phyloP scores from a whole-genome alignment of 129 eudicot genomes.

The Dittrichia graveolens region DNA sequence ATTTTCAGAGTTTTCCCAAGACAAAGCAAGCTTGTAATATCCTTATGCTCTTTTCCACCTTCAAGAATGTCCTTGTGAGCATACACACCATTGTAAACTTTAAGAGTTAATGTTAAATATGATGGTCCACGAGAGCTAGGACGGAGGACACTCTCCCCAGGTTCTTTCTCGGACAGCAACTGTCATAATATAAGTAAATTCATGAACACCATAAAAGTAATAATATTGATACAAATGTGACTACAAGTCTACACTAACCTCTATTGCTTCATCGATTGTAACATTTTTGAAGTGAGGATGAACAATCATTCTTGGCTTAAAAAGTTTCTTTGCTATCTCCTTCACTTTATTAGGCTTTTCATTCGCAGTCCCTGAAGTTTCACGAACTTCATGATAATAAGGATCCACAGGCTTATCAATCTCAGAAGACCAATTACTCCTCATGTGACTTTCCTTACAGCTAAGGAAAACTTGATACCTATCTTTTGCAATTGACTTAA shows the following conservation, averaged over 20 bases:
- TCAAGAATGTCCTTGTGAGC: slow-evolving; percentile 91
- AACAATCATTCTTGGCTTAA: slow-evolving; percentile 85
- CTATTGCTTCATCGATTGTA: slow-evolving; percentile 80
- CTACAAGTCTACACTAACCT: slow-evolving; percentile 66
- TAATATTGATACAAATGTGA: background rate
- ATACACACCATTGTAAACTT: slow-evolving; percentile 77
- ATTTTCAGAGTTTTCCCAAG: slow-evolving; percentile 83
- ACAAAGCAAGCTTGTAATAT: slow-evolving; percentile 81
- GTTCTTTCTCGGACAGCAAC: slow-evolving; percentile 77
- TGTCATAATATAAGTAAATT: slow-evolving; percentile 31
- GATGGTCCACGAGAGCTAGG: slow-evolving; percentile 94
- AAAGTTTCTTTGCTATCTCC: slow-evolving; percentile 89
- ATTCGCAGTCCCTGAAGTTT: slow-evolving; percentile 37
- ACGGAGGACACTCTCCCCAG: slow-evolving; percentile 81
- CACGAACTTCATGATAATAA: slow-evolving; percentile 68
- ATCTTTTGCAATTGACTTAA: slow-evolving; percentile 68
- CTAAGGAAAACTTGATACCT: slow-evolving; percentile 78
- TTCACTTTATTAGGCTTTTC: slow-evolving; percentile 71
- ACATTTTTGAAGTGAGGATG: slow-evolving; percentile 87
- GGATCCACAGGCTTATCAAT: slow-evolving; percentile 54
- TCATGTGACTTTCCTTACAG: slow-evolving; percentile 79
- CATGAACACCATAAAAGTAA: background rate
- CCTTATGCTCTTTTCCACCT: slow-evolving; percentile 87
- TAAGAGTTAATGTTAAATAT: slow-evolving; percentile 72
- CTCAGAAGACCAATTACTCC: slow-evolving; percentile 60